Base-by-base conservation (phyloP, 768 basidiomycete species). In the Hemileccinum rubropunctum region DNA sequence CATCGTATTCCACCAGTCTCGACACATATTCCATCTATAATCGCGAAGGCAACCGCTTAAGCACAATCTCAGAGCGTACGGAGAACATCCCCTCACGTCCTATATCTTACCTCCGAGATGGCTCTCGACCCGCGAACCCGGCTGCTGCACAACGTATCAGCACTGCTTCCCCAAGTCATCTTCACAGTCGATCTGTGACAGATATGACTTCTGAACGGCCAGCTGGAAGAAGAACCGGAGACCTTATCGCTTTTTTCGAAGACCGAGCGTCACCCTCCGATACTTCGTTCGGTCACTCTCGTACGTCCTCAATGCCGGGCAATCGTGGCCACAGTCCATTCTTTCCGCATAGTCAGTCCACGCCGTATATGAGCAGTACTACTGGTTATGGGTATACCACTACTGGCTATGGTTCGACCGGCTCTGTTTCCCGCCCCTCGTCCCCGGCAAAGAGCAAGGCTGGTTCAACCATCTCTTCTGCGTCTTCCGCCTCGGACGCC, bases 171-270 rank as follows among this genome's bases (percentile, higher is more conserved):
- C 70, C 76, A 1, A 69, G 65, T 0, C 58, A 67, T 45, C 42
- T 62, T 15, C 84, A 87, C 60, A 71, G 71, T 9, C 78, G 86
- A 30, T 71, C 82, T 15, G 73, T 75, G 1, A 85, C 86, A 1
- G 86, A 88, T 42, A 73, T 83, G 2, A 70, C 66, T 10, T 63
- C 73, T 12, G 77, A 75, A 44, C 69, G 71, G 9, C 80, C 76
- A 2, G 73, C 53, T 23, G 68, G 70, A n/a, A 64, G 83, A 32
- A 80, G 85, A 14, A 76, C 86, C 0, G 84, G 76, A 13, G 83
- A 87, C 47, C 76, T 91, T 42, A 86, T 87, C 34, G 87, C 88
- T 0, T 80, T 84, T 26, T 91, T 90, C 51, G 89, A 84, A 53
- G 76, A 78, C 51, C 75, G 72, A 49, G 71, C 77, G 15, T 67